phyloP scores from a whole-genome alignment of 805 yeast species.

The Pichia pseudocactophila region DNA sequence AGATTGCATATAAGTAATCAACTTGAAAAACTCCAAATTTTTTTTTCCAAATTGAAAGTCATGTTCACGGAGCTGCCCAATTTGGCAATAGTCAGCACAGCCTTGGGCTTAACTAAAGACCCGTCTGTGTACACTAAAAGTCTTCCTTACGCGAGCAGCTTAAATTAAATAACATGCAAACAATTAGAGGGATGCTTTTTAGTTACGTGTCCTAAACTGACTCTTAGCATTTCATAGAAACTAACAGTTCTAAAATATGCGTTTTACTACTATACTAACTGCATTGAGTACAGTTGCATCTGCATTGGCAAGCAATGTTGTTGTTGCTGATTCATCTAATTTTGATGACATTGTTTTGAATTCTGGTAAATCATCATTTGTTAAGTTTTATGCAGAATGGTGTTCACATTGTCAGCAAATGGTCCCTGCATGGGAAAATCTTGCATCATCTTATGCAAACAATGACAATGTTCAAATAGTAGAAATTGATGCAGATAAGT shows the following conservation, averaged over 20 bases:
- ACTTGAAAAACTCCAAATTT: too few species aligned
- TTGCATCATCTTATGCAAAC: constrained; percentile 17
- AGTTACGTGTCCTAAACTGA: too few species aligned
- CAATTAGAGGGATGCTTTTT: too few species aligned
- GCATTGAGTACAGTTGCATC: background rate
- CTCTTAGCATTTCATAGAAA: too few species aligned
- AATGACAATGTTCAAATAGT: constrained; percentile 25
- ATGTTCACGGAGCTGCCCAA: background rate
- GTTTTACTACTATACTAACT: background rate
- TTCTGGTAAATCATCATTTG: constrained; percentile 63
- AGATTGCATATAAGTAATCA: too few species aligned
- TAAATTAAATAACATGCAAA: too few species aligned
- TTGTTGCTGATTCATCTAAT: constrained; percentile 38
- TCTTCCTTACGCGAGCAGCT: too few species aligned
- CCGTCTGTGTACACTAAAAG: too few species aligned
- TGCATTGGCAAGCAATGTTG: constrained; percentile 20
- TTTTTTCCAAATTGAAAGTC: too few species aligned
- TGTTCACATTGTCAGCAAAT: constrained; percentile 58
- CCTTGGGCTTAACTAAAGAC: too few species aligned
- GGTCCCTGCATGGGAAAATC: constrained; percentile 38
- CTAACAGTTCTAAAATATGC: constrained; percentile 4
- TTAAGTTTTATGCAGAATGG: constrained; percentile 71
- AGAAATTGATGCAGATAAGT: constrained; percentile 53
- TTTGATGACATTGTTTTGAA: constrained; percentile 49
- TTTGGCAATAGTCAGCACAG: too few species aligned